Conservation (phyloP, 306 rosid species). For the Hippophae gyantsensis region DNA sequence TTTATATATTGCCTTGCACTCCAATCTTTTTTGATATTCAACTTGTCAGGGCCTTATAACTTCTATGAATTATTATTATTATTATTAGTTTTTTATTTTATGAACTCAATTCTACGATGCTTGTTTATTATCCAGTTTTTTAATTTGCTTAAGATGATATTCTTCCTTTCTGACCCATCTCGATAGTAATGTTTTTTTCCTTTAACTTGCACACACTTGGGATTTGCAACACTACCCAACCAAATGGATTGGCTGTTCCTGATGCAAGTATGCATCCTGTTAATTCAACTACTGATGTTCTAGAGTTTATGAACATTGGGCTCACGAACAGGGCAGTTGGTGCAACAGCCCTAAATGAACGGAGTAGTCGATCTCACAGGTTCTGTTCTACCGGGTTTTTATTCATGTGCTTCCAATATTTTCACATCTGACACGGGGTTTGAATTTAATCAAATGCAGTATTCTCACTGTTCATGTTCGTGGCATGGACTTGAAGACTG, state of each 20-base stretch:
- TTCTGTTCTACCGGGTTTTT: constrained; percentile 19
- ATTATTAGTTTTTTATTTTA: not conserved
- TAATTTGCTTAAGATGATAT: not conserved
- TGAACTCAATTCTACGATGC: not conserved
- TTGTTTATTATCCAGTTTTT: not conserved
- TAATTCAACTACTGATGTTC: constrained; percentile 65
- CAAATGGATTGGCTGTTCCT: constrained; percentile 96
- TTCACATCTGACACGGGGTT: constrained; percentile 9
- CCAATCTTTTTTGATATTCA: constrained; percentile 6
- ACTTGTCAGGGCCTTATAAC: not conserved
- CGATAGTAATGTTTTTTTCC: constrained; percentile 30
- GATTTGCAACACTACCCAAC: constrained; percentile 93
- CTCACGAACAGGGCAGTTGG: constrained; percentile 71
- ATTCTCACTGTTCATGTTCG: constrained; percentile 94
- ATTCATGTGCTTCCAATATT: constrained; percentile 9
- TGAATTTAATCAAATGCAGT: constrained; percentile 33
- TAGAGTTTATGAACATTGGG: constrained; percentile 77
- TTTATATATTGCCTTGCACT: constrained; percentile 4
- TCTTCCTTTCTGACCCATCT: not conserved
- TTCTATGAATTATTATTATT: not conserved
- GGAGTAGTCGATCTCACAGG: constrained; percentile 99
- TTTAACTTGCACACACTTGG: constrained; percentile 98
- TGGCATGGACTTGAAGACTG: constrained; percentile 80
- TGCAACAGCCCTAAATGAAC: constrained; percentile 90
- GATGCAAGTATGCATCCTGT: constrained; percentile 95